Evolutionary conservation across 208 protist genomes (phyloP), one percentile per base, ranked within the genome.

Genomic region (Phytomonas sp.): DNA sequence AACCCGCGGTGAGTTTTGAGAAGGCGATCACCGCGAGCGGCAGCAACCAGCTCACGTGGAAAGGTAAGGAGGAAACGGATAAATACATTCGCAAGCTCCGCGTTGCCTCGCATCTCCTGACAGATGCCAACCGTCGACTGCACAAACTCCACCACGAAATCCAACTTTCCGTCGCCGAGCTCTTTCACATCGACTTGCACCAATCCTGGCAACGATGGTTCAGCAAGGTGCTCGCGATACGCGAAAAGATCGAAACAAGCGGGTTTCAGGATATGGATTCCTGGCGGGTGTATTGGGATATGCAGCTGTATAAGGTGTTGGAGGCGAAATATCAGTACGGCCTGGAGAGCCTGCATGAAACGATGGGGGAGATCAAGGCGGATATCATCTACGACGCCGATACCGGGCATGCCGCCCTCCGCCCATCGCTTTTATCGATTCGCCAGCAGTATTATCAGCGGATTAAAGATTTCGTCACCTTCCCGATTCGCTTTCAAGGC

Each of bases 291-390:
- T 98, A 98, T 82, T 99, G 97, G 97, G 97, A 99, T 80, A 88
- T 97, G 85, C 97, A 99, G 77, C 67, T 99, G 0, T 99, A 98
- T 92, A 99, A 99, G 78, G 97, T 91, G 28, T 87, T 99, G 74
- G 96, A 98, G 74, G 72, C 87, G 67, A 95, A 98, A 83, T 99
- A 99, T 81, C 90, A 94, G 67, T 56, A 88, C 7, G 96, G 96
- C 0, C 75, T 98, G 26, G 93, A 98, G 78, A 88, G 79, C 31
- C 87, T 98, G 17, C 92, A 98, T 80, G 94, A 97, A 65, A 77
- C 78, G 9, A 82, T 98, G 29, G 79, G 87, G 29, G 93, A 98
- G 67, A 96, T 98, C 34, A 91, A 91, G 66, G 89, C 85, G 0
- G 96, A 98, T 59, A 79, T 99, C 29, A 80, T 97, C 23, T 98